These are phyloP conservation scores for Kazachstania psychrophila DNA, from an alignment of 805 yeast species.

Conservation along the genomic window DNA sequence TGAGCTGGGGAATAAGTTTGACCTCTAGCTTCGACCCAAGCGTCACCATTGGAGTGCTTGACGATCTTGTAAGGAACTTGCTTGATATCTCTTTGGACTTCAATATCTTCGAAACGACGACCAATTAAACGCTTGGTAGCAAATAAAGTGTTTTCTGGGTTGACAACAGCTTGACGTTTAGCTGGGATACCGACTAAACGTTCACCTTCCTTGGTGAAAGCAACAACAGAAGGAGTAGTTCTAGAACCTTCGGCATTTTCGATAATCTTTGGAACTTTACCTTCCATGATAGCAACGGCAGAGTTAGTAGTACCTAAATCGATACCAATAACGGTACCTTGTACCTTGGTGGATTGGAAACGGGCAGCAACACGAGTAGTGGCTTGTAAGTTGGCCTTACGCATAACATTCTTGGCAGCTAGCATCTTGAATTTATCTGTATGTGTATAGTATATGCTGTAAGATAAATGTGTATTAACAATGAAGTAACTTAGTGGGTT, in stretches of 20 bases:
- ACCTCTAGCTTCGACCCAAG: conserved; percentile 90
- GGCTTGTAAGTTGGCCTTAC: conserved; percentile 10
- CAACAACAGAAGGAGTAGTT: conserved; percentile 91
- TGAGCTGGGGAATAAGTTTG: conserved; percentile 88
- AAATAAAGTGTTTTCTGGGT: conserved; percentile 86
- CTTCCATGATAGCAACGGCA: conserved; percentile 76
- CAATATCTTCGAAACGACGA: conserved; percentile 79
- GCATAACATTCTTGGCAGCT: conserved; percentile 21
- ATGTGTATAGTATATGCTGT: too few relatives aligned
- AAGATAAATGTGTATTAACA: too few relatives aligned
- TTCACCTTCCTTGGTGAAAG: conserved; percentile 86
- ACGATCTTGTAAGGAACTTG: conserved; percentile 87
- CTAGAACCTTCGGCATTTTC: conserved; percentile 79
- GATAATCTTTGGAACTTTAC: conserved; percentile 56
- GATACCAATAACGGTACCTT: conserved; percentile 58
- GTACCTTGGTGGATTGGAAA: conserved; percentile 31
- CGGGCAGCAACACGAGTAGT: conserved; percentile 24
- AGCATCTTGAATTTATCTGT: conserved; percentile 20
- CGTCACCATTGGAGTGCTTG: conserved; percentile 88
- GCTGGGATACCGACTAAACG: conserved; percentile 91
- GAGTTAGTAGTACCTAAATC: conserved; percentile 85
- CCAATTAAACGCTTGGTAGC: conserved; percentile 95
- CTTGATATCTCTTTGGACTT: conserved; percentile 81
- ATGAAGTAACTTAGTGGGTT: too few relatives aligned
- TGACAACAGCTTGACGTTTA: conserved; percentile 90